Conservation (phyloP, 345 rosid species). For the Brassica rapa region DNA sequence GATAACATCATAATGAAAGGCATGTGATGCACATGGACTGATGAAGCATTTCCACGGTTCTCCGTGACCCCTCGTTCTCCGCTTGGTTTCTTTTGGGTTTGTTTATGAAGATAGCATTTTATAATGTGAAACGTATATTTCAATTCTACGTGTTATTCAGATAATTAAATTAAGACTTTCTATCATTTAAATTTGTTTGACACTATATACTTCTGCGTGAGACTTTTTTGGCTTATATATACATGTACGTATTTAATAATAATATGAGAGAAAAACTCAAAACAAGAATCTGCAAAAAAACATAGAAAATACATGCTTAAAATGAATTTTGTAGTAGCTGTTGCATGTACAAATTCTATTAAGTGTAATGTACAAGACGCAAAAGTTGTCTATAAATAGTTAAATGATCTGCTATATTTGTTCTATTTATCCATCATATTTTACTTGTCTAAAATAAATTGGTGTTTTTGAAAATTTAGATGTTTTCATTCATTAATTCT, state of each 20-base stretch:
- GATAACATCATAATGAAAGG: constrained; percentile 25
- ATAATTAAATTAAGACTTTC: too few relatives aligned
- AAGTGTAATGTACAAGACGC: too few relatives aligned
- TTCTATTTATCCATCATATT: neutral
- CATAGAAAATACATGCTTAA: too few relatives aligned
- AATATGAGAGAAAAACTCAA: neutral
- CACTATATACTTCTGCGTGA: too few relatives aligned
- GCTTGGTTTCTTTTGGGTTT: constrained; percentile 10
- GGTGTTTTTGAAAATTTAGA: neutral
- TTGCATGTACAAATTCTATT: too few relatives aligned
- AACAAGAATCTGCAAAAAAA: too few relatives aligned
- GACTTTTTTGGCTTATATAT: neutral
- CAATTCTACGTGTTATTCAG: neutral
- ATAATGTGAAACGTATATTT: neutral
- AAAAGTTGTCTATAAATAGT: too few relatives aligned
- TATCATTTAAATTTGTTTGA: too few relatives aligned
- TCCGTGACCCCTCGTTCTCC: constrained; percentile 17
- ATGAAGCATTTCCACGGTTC: constrained; percentile 25
- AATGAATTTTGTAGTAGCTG: too few relatives aligned
- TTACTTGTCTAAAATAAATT: neutral
- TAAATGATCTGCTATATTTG: too few relatives aligned
- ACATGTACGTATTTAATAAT: neutral
- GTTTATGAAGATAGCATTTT: neutral
- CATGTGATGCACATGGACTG: constrained; percentile 43
- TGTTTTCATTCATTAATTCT: neutral